Percentiles rank a stretch among this genome's conserved stretches.
phyloP scores from a whole-genome alignment of 2,329 filamentous ascomycete species.

The Penicillium griseofulvum region DNA sequence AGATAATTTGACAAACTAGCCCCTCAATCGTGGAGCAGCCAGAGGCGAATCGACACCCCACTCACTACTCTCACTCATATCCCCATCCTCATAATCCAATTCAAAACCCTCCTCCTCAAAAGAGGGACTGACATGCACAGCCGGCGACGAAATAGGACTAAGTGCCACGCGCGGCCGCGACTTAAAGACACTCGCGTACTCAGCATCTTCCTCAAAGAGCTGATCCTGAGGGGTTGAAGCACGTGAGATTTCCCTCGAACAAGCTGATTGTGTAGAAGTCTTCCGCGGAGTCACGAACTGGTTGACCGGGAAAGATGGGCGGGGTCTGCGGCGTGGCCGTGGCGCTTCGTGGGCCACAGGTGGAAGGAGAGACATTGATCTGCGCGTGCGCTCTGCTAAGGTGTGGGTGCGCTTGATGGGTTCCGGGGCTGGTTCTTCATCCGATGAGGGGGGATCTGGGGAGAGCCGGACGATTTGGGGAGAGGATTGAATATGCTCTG shows the following conservation, averaged over 20 bases:
- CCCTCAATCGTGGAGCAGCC: constrained; percentile 12
- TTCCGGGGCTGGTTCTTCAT: constrained; percentile 15
- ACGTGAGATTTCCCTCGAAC: constrained; percentile 22
- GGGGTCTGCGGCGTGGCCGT: constrained; percentile 27
- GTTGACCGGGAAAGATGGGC: constrained; percentile 51
- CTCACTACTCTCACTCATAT: constrained; percentile 11
- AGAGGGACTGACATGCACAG: constrained; percentile 35
- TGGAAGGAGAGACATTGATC: constrained; percentile 70
- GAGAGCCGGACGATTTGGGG: constrained; percentile 15
- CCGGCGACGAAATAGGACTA: constrained; percentile 60
- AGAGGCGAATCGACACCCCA: constrained; percentile 24
- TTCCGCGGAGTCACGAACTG: constrained; percentile 56
- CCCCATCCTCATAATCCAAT: constrained; percentile 18
- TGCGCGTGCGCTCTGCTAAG: constrained; percentile 73
- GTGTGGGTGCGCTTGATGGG: constrained; percentile 37
- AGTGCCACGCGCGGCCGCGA: constrained; percentile 76
- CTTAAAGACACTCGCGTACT: constrained; percentile 81
- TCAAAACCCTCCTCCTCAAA: constrained; percentile 23
- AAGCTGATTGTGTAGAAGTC: constrained; percentile 15
- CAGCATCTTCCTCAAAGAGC: constrained; percentile 67
- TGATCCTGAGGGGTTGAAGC: constrained; percentile 61
- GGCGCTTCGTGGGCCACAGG: constrained; percentile 25
- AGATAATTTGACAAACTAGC: neutral
- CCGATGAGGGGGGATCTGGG: constrained; percentile 4
- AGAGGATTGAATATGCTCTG: constrained; percentile 3